phyloP scores from a whole-genome alignment of 768 basidiomycete species.

The Jaapia argillacea region DNA sequence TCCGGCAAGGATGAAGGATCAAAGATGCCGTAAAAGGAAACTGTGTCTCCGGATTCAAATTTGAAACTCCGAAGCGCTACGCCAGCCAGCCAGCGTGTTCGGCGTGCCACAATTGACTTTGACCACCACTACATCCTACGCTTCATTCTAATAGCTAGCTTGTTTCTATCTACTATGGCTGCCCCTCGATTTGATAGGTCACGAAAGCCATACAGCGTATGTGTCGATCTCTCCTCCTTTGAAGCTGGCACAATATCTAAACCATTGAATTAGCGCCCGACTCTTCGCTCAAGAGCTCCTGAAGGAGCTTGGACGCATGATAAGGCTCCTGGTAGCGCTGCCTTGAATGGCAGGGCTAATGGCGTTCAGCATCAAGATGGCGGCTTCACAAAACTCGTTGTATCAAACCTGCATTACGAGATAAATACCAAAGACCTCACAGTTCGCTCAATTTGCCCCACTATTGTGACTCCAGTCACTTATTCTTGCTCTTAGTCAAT shows the following conservation, averaged over 20 bases:
- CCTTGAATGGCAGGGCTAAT: conserved; percentile 23
- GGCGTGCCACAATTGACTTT: too few relatives aligned
- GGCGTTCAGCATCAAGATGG: not conserved
- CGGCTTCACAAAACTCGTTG: conserved; percentile 44
- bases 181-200: not conserved
- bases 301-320: conserved; percentile 74
- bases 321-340: conserved; percentile 40
- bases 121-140: too few relatives aligned
- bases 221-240: not conserved
- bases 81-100: too few relatives aligned
- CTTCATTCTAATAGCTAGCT: not conserved
- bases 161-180: not conserved
- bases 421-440: conserved; percentile 81
- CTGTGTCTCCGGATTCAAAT: too few relatives aligned
- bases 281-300: conserved; percentile 30
- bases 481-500: conserved; percentile 44
- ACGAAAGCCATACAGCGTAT: conserved; percentile 18
- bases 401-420: conserved; percentile 89
- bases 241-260: not conserved
- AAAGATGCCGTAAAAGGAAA: too few relatives aligned
- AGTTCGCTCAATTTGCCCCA: conserved; percentile 35
- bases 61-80: too few relatives aligned
- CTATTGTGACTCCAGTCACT: not conserved
- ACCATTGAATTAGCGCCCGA: conserved; percentile 39
- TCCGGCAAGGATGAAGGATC: too few relatives aligned